phyloP scores from a whole-genome alignment of 73 alveolate species.

The Paramecium sexaurelia region DNA sequence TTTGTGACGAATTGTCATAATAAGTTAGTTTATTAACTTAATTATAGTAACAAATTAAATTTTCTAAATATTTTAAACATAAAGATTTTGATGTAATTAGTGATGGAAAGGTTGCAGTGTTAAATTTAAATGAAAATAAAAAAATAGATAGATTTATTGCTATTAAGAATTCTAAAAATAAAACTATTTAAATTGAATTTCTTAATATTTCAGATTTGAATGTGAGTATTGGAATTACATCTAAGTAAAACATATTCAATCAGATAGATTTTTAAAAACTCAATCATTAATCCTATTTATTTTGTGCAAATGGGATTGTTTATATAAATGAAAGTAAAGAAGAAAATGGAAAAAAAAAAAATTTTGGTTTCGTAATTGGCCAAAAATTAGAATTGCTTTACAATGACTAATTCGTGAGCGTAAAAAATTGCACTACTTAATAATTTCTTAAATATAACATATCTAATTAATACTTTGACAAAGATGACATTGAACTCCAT shows the following conservation, averaged over 20 bases:
- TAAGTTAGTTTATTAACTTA: not conserved
- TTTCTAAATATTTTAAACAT: not conserved
- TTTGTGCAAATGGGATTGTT: not conserved
- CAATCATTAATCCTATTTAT: not conserved
- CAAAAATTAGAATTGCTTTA: conserved; percentile 23
- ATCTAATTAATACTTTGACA: not conserved
- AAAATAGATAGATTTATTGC: not conserved
- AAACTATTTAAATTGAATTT: not conserved
- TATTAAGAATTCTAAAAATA: conserved; percentile 15
- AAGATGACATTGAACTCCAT: conserved; percentile 1
- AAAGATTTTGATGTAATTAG: not conserved
- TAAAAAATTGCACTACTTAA: not conserved
- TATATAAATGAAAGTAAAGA: not conserved
- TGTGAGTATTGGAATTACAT: not conserved
- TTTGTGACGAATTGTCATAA: not conserved
- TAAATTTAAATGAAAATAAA: not conserved
- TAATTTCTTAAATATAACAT: not conserved
- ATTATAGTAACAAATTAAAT: not conserved
- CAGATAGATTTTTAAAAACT: not conserved
- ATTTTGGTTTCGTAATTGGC: conserved; percentile 45
- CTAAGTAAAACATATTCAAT: not conserved
- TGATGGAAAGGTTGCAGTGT: not conserved
- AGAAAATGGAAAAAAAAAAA: not conserved
- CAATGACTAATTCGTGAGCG: not conserved
- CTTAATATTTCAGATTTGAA: not conserved